These are phyloP conservation scores for Cercospora beticola DNA, from an alignment of 2,329 filamentous ascomycete genomes.

Conservation along the genomic window DNA sequence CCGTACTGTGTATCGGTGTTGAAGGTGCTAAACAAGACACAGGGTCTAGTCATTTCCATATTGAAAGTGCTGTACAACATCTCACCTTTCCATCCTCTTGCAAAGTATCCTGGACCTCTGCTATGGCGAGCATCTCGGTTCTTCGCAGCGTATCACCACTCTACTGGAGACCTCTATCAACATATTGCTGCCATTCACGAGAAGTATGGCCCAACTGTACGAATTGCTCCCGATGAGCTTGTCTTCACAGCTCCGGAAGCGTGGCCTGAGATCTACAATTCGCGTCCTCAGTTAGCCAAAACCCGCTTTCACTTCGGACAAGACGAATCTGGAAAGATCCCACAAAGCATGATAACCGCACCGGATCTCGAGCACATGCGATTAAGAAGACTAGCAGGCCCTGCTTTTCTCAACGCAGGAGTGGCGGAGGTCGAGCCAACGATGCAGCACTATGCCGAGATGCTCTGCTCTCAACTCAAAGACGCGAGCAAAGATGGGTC, in stretches of 20 bases:
- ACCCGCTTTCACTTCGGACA: conserved; percentile 23
- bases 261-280: conserved; percentile 32
- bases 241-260: conserved; percentile 31
- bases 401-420: conserved; percentile 29
- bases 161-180: conserved; percentile 26
- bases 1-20: not conserved
- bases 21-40: not conserved
- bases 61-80: conserved; percentile 26
- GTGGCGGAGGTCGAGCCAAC: conserved; percentile 27
- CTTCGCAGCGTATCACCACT: conserved; percentile 26
- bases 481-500: conserved; percentile 60
- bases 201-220: conserved; percentile 30
- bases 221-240: conserved; percentile 35
- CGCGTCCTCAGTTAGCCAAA: conserved; percentile 27
- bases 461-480: conserved; percentile 22
- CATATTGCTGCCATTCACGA: conserved; percentile 31
- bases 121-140: conserved; percentile 26
- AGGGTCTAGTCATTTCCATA: conserved; percentile 2
- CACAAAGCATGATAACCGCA: conserved; percentile 27
- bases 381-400: conserved; percentile 19
- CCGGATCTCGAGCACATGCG: conserved; percentile 26
- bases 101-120: conserved; percentile 28
- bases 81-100: conserved; percentile 28
- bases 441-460: conserved; percentile 26
- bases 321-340: conserved; percentile 12